Evolutionary conservation across 2,329 filamentous ascomycete species (phyloP), one percentile per base, ranked within the genome.

Genomic region (Alternaria metachromatica): DNA sequence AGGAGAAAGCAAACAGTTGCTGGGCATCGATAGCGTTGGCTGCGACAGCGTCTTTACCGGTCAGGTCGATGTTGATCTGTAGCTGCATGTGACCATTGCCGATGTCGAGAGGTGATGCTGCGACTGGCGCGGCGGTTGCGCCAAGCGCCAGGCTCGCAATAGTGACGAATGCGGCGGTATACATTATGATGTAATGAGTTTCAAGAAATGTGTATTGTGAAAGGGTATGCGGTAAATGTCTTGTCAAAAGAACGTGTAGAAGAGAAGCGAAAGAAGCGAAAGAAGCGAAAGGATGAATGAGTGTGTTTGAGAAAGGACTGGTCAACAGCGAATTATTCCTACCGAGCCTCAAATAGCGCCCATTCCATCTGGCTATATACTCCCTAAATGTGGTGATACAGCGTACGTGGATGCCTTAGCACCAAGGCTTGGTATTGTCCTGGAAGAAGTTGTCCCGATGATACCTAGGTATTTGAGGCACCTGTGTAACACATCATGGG

Each of bases 1-100:
- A 86, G 55, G 84, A 86, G 79, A 86, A 87, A 51, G 62, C 54
- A 64, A 76, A 77, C 51, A 74, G 63, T 9, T 73, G 67, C 41
- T 58, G 56, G 4, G 53, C 65, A 13, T 60, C 65, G n/a, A 65
- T 28, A 12, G 48, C 61, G 10, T 57, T 59, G 18, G 46, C 60
- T 2, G 28, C 59, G 7, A 44, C 58, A 5, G 55, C 62, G 43
- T 65, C 61, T 13, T 51, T 49, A 13, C 33, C 25, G 55, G 48
- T 50, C 23, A 75, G 63, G 44, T 75, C 67, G 67, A 75, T 68
- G 61, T 63, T 73, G 51, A 63, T 62, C 58, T 49, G 69, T 30
- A 49, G 60, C 48, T 62, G 59, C 37, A 73, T 55, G 45, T 58
- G 58, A 20, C 72, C 71, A 33, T 62, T 68, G 26, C 54, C 41